Base-by-base conservation (phyloP, 139 green algal species). In the Dunaliella sp. region DNA sequence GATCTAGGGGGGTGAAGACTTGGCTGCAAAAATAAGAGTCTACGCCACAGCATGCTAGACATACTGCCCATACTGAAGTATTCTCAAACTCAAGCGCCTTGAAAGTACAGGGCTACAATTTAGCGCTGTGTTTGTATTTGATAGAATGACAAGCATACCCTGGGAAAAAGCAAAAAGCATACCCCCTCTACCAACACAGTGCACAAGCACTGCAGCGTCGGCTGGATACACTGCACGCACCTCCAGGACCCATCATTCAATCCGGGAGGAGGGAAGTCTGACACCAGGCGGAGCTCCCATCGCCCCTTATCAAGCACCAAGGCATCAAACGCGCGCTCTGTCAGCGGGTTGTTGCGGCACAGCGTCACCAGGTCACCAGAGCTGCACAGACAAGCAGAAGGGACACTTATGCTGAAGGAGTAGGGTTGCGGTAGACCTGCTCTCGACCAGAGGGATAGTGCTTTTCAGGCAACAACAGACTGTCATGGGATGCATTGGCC, bases 291-390 rank as follows among this genome's bases (percentile, higher is more conserved):
- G 30, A 90, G 34, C 80, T 90, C 87, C 73, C 73, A 34, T n/a
- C 87, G 80, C 31, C 73, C 48, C 16, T 58, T 35, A 73, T 90
- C 87, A 80, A 90, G 34, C 38, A 90, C 83, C 73, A 84, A 38
- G 0, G 36, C 87, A 38, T 90, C 87, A 48, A 28, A 65, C 32
- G 28, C n/a, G 7, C 84, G 76, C 84, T 84, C 84, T 16, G 32
- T 2, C 30, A 90, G 84, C 0, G 87, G 87, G 80, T 86, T 30
- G 65, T 12, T 22, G 1, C 87, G 84, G 32, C 84, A 87, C 79
- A 90, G 83, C 0, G 87, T 90, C 34, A 90, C 87, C 38, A 90
- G 59, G 16, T 86, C 83, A 25, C 87, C 87, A 32, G 81, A 86
- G 77, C 48, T 65, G n/a, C n/a, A n/a, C n/a, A n/a, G n/a, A n/a